A percentile compares a stretch with the other conserved stretches of the same genome.
phyloP scores from a whole-genome alignment of 108 stramenopile species.

The Cylindrotheca closterium region DNA sequence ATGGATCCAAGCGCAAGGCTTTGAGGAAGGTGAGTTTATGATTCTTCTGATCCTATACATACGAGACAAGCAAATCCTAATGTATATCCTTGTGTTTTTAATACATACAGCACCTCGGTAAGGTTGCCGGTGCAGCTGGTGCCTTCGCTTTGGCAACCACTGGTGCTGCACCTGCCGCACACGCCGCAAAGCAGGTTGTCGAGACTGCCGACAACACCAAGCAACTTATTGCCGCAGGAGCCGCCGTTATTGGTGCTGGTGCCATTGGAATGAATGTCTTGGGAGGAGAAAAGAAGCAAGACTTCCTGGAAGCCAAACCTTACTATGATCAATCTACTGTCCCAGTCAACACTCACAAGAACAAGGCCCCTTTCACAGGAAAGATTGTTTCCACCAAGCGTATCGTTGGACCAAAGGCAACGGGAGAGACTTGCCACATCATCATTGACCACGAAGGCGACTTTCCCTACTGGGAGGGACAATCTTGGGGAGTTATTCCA shows the following conservation, averaged over 20 bases:
- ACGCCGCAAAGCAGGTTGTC: slow-evolving; percentile 61
- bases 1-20: slow-evolving; percentile 64
- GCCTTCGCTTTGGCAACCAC: slow-evolving; percentile 66
- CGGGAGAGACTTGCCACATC: slow-evolving; percentile 98
- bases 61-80: neutral
- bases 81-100: neutral
- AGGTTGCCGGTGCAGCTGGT: slow-evolving; percentile 66
- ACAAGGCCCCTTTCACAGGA: slow-evolving; percentile 94
- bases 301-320: slow-evolving; percentile 94
- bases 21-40: slow-evolving; percentile 53
- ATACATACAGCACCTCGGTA: slow-evolving; percentile 43
- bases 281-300: slow-evolving; percentile 63
- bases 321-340: slow-evolving; percentile 91
- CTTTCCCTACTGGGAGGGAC: slow-evolving; percentile 98
- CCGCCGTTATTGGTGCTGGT: slow-evolving; percentile 64
- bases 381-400: slow-evolving; percentile 96
- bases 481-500: slow-evolving; percentile 96
- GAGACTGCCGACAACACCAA: slow-evolving; percentile 66
- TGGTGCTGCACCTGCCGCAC: slow-evolving; percentile 60
- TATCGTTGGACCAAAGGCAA: slow-evolving; percentile 96
- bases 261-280: slow-evolving; percentile 49
- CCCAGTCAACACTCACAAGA: slow-evolving; percentile 93
- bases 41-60: neutral
- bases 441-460: slow-evolving; percentile 96
- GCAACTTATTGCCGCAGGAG: slow-evolving; percentile 60